Base-by-base conservation (phyloP, 495 filamentous ascomycete genomes). In the Talaromyces wortmannii region DNA sequence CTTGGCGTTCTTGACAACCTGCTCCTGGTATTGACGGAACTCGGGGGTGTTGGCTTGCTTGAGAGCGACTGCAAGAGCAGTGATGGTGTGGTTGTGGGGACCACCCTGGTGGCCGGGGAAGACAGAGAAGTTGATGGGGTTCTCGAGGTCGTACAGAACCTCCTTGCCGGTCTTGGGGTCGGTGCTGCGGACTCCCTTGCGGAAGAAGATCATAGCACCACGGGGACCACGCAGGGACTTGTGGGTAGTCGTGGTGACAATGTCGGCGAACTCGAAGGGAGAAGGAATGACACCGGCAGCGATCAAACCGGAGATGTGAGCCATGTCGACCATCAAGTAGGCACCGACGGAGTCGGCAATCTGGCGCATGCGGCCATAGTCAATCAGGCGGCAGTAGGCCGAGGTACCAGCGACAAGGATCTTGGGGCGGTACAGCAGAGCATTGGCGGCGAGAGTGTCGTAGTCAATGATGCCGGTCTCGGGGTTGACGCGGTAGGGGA, bases 21-120 rank as follows among this genome's bases (percentile, higher is more conserved):
- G 85, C 63, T 87, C 75, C 68, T 98, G 94, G 72, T 98, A 98
- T 32, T 82, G 73, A 63, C 83, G 82, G 76, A 98, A 98, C 57
- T 95, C 90, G n/a, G 80, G 72, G 0, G 83, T 86, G 61, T 95
- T 91, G 1, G 94, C 90, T 71, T 98, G 94, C 72, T 92, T 90
- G 31, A 98, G 79, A 2, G 94, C 94, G 3, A 98, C 94, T 13
- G 95, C 81, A 33, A 98, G 79, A 11, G 94, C 95, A 46, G 92
- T 92, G 70, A 98, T 98, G 52, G 94, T 98, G 74, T 98, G 94
- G 75, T 98, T 98, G 79, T 98, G 94, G 11, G 94, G 94, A 4
- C 94, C 94, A 62, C 94, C 94, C 66, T 98, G 94, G 72, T 98
- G 94, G 31, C 95, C 94, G n/a, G 94, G 94, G 80, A 98, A 98